Percentiles rank a stretch among this genome's conserved stretches.
phyloP scores from a whole-genome alignment of 805 yeast genomes.

The Kuraishia hungarica region DNA sequence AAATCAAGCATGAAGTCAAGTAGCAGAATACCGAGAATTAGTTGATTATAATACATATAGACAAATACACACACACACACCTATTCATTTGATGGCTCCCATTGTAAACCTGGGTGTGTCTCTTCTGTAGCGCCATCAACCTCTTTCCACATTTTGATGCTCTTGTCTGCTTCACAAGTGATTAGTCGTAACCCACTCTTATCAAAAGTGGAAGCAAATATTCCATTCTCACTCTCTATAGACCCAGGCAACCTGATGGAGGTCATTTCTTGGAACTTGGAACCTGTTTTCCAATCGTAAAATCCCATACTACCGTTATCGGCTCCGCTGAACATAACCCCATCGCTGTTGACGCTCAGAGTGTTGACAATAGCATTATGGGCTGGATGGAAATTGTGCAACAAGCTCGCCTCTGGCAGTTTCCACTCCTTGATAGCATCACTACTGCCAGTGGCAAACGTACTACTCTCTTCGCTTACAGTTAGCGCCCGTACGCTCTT shows the following conservation, averaged over 20 bases:
- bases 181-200: constrained; percentile 70
- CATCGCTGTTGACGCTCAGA: constrained; percentile 52
- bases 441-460: constrained; percentile 75
- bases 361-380: constrained; percentile 56
- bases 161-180: constrained; percentile 88
- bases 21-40: too few relatives aligned
- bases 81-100: constrained; percentile 19
- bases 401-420: constrained; percentile 66
- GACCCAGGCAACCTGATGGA: constrained; percentile 68
- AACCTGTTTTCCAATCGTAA: constrained; percentile 72
- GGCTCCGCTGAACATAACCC: constrained; percentile 69
- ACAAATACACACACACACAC: too few relatives aligned
- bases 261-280: constrained; percentile 41
- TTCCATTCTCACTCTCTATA: constrained; percentile 53
- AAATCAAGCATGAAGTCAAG: too few relatives aligned
- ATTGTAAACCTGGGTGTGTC: constrained; percentile 26
- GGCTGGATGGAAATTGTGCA: constrained; percentile 43
- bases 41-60: neutral
- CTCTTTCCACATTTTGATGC: constrained; percentile 67
- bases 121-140: constrained; percentile 24
- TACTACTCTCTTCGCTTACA: constrained; percentile 58
- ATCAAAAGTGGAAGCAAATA: constrained; percentile 69
- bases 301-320: constrained; percentile 75
- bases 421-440: constrained; percentile 81
- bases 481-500: constrained; percentile 72